Evolutionary conservation across 2,329 filamentous ascomycete genomes (phyloP), one percentile per base, ranked within the genome.

Genomic region (Ilyonectria destructans): DNA sequence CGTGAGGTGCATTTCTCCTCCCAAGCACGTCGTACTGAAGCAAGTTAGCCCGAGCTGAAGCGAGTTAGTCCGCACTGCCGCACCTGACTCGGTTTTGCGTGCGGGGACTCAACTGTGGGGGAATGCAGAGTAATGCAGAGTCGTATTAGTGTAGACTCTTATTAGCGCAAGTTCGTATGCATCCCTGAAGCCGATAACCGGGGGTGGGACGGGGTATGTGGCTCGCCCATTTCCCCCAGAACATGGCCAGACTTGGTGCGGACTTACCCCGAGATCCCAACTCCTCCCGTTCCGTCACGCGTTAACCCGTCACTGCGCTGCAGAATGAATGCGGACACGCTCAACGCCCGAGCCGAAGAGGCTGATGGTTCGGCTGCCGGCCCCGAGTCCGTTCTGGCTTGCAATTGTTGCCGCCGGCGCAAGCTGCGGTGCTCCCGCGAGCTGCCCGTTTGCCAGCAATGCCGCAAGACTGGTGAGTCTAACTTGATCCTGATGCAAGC

Each of bases 351-450:
- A n/a, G 15, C 17, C 37, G 37, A 43, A n/a, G 37, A 43, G 15
- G 15, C 13, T 15, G 37, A 43, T 15, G 37, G 15, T 17, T 43
- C 15, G 13, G 37, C 37, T 2, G 17, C 37, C 15, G 37, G 37
- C 15, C 15, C 37, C 37, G 56, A 58, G 56, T 31, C 37, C n/a
- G 51, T 56, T 31, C 31, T 55, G 15, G 49, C 60, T 3, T 63
- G 60, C 60, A 46, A 63, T 15, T 55, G 49, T 9, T 63, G 60
- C 49, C 60, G 60, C 31, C 43, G 35, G 19, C 60, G 60, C 60
- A 63, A 63, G 52, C 31, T 63, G 49, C 60, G 60, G 52, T 63
- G 60, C 45, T 63, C 60, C 15, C 15, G 60, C 15, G 52, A 63
- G 26, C 33, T 37, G 19, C 60, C 60, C 4, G 57, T 37, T 13